Base-by-base conservation (phyloP, 495 filamentous ascomycete species). In the Rhizodiscina lignyota region DNA sequence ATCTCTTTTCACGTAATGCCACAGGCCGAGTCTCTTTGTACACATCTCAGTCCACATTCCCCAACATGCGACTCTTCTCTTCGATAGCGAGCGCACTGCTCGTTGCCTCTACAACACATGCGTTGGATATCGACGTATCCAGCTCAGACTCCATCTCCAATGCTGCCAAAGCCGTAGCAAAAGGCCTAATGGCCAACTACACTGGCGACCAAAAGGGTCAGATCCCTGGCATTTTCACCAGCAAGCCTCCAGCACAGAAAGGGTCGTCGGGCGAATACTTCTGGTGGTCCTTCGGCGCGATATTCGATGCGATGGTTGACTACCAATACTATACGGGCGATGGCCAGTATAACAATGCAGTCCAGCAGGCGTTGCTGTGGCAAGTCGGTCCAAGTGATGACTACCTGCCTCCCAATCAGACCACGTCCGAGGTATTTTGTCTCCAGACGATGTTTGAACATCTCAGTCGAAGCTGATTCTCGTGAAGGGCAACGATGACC, bases 301-400 rank as follows among this genome's bases (percentile, higher is more conserved):
- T 80, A 68, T 85, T 82, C 50, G 74, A 71, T 22, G 60, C 75
- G 1, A 44, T 94, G 37, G 57, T 93, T 40, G 77, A 92, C 49
- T 93, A 94, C 54, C 87, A 77, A 70, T 74, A 65, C 47, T 75
- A 79, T 42, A 93, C 85, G 2, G 73, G 74, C 1, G 84, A 92
- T 51, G 59, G 56, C 15, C 63, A 64, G 8, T 92, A 81, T 58
- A 83, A 84, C 55, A 61, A 72, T 20, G 60, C 74, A 15, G 76
- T 74, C 1, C 66, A 45, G 3, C 70, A 83, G 41, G 84, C 65
- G 0, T 47, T 93, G 35, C 45, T 77, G 2, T 77, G 70, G 52
- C 85, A 94, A 52, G 68, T 65, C 12, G 77, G 79, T 10, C 63
- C 67, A 10, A 63, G 75, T 27, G 52, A 59, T 6, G 67, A 84